Percentiles rank a stretch among this genome's conserved stretches.
Conservation (phyloP, 2,329 filamentous ascomycete species). For the Davidsoniella australis region DNA sequence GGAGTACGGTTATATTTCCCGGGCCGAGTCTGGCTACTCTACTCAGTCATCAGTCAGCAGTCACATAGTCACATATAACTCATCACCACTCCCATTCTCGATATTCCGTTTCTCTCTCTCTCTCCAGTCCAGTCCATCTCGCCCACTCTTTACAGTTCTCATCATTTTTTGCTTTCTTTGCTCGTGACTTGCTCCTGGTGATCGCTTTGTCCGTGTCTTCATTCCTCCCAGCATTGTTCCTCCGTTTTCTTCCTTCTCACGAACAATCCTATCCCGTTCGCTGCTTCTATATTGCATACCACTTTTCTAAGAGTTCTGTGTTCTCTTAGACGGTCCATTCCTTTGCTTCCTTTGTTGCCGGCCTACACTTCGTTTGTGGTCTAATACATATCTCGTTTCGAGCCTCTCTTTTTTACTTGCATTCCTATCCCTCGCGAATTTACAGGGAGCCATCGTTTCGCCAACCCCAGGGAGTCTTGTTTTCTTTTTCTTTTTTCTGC, state of each 20-base stretch:
- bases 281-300: conserved; percentile 2
- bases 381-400: conserved; percentile 11
- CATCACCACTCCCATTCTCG: neutral
- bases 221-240: conserved; percentile 8
- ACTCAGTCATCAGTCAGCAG: no score
- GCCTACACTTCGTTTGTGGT: neutral
- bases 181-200: conserved; percentile 12
- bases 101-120: conserved; percentile 4
- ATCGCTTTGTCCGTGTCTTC: conserved; percentile 10
- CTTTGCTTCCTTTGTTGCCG: conserved; percentile 1
- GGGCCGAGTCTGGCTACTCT: no score
- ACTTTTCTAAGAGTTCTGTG: conserved; percentile 10
- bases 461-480: conserved; percentile 6
- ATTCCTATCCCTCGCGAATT: conserved; percentile 9
- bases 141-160: conserved; percentile 6
- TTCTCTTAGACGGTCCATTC: conserved; percentile 11
- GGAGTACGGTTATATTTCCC: no score
- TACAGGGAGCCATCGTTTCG: conserved; percentile 5
- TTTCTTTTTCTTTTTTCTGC: conserved; percentile 1
- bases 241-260: conserved; percentile 8
- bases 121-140: conserved; percentile 8
- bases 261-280: conserved; percentile 1
- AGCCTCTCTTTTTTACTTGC: conserved; percentile 4
- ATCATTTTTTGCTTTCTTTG: conserved; percentile 4
- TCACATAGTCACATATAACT: no score